Percentiles rank a stretch among this genome's conserved stretches.
phyloP scores from a whole-genome alignment of 108 stramenopile genomes.

The Fragilariopsis cylindrus region DNA sequence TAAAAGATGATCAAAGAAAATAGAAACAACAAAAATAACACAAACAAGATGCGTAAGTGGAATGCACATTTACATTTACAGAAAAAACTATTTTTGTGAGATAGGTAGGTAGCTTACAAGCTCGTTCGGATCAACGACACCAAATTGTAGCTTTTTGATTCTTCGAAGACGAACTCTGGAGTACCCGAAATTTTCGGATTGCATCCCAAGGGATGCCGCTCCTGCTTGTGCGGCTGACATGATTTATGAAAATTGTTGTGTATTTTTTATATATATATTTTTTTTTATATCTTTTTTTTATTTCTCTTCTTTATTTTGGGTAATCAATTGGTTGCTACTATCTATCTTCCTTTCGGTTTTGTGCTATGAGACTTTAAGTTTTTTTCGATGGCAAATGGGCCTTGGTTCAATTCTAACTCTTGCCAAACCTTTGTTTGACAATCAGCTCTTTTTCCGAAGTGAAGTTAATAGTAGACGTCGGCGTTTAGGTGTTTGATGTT shows the following conservation, averaged over 20 bases:
- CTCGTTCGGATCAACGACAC: constrained; percentile 95
- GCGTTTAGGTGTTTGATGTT: too few relatives aligned
- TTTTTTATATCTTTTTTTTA: background rate
- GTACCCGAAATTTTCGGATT: constrained; percentile 92
- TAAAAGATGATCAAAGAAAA: background rate
- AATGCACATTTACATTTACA: background rate
- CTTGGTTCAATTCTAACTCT: too few relatives aligned
- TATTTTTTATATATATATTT: background rate
- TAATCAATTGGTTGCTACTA: too few relatives aligned
- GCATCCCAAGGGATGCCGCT: constrained; percentile 76
- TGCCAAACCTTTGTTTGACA: too few relatives aligned
- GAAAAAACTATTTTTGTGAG: background rate
- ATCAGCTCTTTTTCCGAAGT: too few relatives aligned
- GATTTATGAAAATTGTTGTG: background rate
- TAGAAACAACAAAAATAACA: background rate
- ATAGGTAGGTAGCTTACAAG: constrained; percentile 52
- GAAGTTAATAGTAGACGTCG: too few relatives aligned
- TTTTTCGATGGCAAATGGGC: too few relatives aligned
- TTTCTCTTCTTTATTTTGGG: too few relatives aligned
- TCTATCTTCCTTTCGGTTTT: too few relatives aligned
- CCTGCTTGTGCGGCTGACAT: constrained; percentile 54
- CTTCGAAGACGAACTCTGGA: constrained; percentile 86
- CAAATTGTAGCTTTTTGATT: constrained; percentile 96
- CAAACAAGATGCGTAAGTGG: background rate
- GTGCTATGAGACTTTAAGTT: too few relatives aligned